phyloP scores from a whole-genome alignment of 208 protist species.

The Perkinsela sp. region DNA sequence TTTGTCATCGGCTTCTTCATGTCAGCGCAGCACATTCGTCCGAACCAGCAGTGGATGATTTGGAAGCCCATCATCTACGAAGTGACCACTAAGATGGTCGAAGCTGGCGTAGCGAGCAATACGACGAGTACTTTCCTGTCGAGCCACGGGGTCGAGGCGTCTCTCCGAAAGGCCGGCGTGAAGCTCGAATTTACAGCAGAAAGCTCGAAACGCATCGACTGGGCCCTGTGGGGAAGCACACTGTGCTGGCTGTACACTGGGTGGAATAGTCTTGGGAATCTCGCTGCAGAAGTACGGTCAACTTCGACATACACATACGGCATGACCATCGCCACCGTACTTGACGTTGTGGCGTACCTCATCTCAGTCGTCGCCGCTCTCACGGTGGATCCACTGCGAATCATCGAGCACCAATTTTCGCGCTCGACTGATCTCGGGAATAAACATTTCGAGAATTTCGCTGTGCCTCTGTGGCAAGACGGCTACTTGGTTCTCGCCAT shows the following conservation, averaged over 20 bases:
- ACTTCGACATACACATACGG: constrained; percentile 1
- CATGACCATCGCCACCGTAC: constrained; percentile 2
- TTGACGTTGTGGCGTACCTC: constrained; percentile 4
- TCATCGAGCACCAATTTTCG: neutral
- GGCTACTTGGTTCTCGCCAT: constrained; percentile 5
- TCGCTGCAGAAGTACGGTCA: constrained; percentile 6
- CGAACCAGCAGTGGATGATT: neutral
- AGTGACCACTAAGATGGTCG: too few relatives aligned
- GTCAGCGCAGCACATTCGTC: neutral
- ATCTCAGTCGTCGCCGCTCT: constrained; percentile 6
- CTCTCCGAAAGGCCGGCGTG: too few relatives aligned
- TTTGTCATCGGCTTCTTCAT: constrained; percentile 4
- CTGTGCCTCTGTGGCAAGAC: constrained; percentile 3
- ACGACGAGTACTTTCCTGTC: neutral
- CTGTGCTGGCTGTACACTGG: constrained; percentile 2
- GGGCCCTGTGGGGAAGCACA: neutral
- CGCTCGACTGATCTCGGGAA: neutral
- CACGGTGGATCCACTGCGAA: neutral
- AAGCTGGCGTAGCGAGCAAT: too few relatives aligned
- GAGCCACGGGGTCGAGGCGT: too few relatives aligned
- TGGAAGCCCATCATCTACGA: neutral
- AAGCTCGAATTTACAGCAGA: neutral
- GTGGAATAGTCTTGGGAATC: constrained; percentile 3
- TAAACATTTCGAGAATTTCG: neutral
- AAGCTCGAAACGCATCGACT: neutral